Base-by-base conservation (phyloP, 2,329 filamentous ascomycete species). In the Colletotrichum sp. region DNA sequence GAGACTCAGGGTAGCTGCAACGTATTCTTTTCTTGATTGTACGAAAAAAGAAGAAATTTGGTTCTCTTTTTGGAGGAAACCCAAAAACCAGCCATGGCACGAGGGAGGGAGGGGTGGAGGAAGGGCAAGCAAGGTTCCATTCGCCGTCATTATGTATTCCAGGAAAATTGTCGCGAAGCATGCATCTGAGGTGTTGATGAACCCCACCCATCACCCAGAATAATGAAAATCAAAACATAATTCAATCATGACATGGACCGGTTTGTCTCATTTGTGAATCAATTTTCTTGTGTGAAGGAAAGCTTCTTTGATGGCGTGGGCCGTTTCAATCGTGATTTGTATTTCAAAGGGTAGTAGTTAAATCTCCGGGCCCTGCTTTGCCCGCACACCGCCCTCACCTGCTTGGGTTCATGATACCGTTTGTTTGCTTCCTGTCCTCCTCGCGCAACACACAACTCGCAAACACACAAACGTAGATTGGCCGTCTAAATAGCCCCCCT, bases 261-360 rank as follows among this genome's bases (percentile, higher is more conserved):
- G 7, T 36, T 64, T 18, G 4, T 34, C 28, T 34, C 28, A 6
- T 18, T 49, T 49, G 39, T 18, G 36, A 60, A 30, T 18, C 9
- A 12, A 12, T 60, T 3, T 32, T 8, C 3, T n/a, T 62, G 59
- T 30, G 6, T 12, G 6, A 36, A 36, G 4, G 10, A 15, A 30
- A 5, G 7, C n/a, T 21, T 36, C 6, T 28, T 24, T 28, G 32
- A 44, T 36, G 34, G 18, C 36, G 32, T 57, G 30, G 60, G 69
- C 60, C 64, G 60, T 65, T 69, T 69, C 65, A 76, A 49, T 59
- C 59, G 59, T 76, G 65, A 76, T 69, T 55, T 69, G 30, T 32
- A 74, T 76, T 68, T 67, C 36, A 67, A 59, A 71, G 64, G n/a
- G 55, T 67, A n/a, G 36, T 63, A 36, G 59, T 21, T 49, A 13